Percentiles rank a stretch among this genome's conserved stretches.
phyloP scores from a whole-genome alignment of 108 stramenopile species.

The Pseudonitzschia pungens region DNA sequence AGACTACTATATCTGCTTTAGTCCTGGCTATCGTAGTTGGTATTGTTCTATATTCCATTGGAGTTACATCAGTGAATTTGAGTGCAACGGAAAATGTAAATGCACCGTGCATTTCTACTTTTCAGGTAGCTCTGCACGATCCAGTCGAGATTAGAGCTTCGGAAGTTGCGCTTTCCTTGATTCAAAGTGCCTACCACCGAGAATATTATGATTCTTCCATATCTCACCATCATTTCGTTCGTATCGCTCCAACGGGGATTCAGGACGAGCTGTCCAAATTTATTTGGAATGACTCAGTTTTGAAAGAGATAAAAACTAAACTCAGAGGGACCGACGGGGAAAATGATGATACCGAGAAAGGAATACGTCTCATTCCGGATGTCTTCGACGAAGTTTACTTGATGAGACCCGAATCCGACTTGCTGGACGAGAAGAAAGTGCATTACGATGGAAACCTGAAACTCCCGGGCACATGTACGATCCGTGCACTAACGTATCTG shows the following conservation, averaged over 20 bases:
- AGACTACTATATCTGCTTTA: too few species aligned
- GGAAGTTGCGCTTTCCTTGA: not conserved
- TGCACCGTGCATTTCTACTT: not conserved
- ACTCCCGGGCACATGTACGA: not conserved
- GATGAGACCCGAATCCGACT: slow-evolving; percentile 23
- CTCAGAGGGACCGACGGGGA: not conserved
- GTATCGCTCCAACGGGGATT: not conserved
- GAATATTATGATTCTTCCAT: slow-evolving; percentile 14
- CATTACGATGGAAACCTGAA: slow-evolving; percentile 21
- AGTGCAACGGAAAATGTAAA: not conserved
- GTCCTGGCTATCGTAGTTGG: too few species aligned
- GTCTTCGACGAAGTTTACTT: slow-evolving; percentile 19
- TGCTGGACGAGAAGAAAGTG: slow-evolving; percentile 18
- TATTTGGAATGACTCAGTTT: not conserved
- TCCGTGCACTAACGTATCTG: slow-evolving; percentile 17
- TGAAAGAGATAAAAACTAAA: not conserved
- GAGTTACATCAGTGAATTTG: too few species aligned
- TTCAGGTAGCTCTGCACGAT: not conserved
- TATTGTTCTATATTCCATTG: too few species aligned
- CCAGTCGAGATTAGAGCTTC: not conserved
- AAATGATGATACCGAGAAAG: not conserved
- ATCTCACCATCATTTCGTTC: slow-evolving; percentile 21
- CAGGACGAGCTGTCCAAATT: slow-evolving; percentile 6
- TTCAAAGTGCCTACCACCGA: slow-evolving; percentile 5
- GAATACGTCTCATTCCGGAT: not conserved